Base-by-base conservation (phyloP, 257 asterid species). In the Ajuga chamaepitys region DNA sequence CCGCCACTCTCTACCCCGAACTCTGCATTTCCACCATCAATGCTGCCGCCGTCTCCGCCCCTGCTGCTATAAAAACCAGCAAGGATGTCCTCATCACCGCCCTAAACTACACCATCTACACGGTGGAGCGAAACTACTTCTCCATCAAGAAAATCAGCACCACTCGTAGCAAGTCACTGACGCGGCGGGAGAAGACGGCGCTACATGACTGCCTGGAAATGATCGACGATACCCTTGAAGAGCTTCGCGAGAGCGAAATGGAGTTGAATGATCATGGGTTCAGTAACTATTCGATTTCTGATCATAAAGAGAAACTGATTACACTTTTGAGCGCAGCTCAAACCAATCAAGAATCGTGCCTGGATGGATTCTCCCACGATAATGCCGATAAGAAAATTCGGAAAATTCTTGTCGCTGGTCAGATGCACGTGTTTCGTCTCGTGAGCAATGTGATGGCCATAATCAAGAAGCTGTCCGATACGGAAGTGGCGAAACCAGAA, bases 311-410 rank as follows among this genome's bases (percentile, higher is more conserved):
- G 24, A 71, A 28, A 0, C 71, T 86, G 0, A 21, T 77, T 13
- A 77, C 85, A 0, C 73, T 83, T 0, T 62, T 86, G 11, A 86
- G 95, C 66, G 85, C 91, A 2, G 88, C 88, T 16, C 85, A 83
- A 68, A 83, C 95, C 5, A 86, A 86, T 50, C 95, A 84, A 34
- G 88, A 83, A 4, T 70, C 88, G 1, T 86, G 91, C 67, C 79
- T 86, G 14, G 95, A 86, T 37, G 95, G 95, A 0, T 86, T 86
- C 67, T 86, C 95, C 0, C 86, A 86, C 54, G 85, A 74, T 9
- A 42, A 12, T 0, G 91, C 90, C n/a, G 91, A 84, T 25, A 72
- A 70, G 74, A 51, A 66, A 3, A 72, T 86, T 8, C 86, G 86
- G 0, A 5, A 40, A 5, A 62, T 67, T 0, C 69, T 84, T 21